These are phyloP conservation scores for Blastomyces emzantsi DNA, from an alignment of 2,329 filamentous ascomycete genomes.

Conservation along the genomic window DNA sequence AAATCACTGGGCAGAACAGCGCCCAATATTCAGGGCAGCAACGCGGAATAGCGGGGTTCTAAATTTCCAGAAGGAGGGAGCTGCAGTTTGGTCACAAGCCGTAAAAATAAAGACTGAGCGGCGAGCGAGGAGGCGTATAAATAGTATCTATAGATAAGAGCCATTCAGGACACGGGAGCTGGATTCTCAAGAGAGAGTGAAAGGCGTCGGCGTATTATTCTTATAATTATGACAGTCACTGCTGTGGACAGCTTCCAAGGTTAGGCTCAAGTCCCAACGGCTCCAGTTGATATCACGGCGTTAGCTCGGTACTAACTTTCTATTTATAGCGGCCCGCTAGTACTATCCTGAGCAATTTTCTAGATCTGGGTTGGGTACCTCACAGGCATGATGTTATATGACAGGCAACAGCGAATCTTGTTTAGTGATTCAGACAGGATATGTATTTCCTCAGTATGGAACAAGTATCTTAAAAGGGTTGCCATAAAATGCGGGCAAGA, in stretches of 20 bases:
- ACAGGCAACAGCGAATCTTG: too few relatives aligned
- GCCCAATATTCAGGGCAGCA: background rate
- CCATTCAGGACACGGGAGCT: background rate
- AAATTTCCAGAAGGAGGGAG: background rate
- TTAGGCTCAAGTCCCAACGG: too few relatives aligned
- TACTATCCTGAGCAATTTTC: background rate
- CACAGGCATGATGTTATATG: too few relatives aligned
- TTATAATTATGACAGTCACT: too few relatives aligned
- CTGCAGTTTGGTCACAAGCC: background rate
- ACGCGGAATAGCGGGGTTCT: background rate
- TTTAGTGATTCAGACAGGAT: too few relatives aligned
- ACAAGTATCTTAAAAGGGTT: background rate
- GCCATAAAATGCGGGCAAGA: background rate
- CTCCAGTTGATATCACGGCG: background rate
- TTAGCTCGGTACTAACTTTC: background rate
- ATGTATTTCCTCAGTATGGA: too few relatives aligned
- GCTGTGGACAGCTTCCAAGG: too few relatives aligned
- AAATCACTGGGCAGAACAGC: background rate
- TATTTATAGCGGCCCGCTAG: background rate
- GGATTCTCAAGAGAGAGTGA: background rate
- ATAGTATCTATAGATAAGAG: background rate
- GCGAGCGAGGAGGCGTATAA: too few relatives aligned
- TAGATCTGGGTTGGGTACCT: too few relatives aligned
- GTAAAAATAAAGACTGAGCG: background rate
- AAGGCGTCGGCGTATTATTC: background rate